A percentile compares a stretch with the other conserved stretches of the same genome.
phyloP scores from a whole-genome alignment of 495 filamentous ascomycete species.

The Tricharina praecox region DNA sequence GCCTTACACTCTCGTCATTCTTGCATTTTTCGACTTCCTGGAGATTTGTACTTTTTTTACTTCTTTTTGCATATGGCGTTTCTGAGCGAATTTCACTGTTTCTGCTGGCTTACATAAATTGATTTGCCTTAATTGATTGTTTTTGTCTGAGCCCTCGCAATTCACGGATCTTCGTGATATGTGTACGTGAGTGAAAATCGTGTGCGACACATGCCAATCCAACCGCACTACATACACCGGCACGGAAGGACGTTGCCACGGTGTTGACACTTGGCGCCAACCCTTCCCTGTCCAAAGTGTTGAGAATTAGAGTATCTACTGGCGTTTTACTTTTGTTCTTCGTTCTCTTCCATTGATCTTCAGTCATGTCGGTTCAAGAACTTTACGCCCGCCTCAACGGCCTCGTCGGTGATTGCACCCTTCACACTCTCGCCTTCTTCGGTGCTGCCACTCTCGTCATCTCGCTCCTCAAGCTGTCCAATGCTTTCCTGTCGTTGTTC shows the following conservation, averaged over 20 bases:
- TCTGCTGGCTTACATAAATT: constrained; percentile 2
- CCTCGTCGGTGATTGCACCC: neutral
- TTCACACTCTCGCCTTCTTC: constrained; percentile 14
- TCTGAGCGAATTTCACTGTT: neutral
- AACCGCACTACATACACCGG: too few species aligned
- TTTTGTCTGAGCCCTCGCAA: neutral
- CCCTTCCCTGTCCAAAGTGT: too few species aligned
- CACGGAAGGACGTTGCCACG: too few species aligned
- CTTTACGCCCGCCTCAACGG: neutral
- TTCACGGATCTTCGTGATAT: too few species aligned
- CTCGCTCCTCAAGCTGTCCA: constrained; percentile 12
- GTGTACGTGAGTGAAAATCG: too few species aligned
- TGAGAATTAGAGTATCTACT: too few species aligned
- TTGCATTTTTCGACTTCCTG: neutral
- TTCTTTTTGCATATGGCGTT: too few species aligned
- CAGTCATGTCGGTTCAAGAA: neutral
- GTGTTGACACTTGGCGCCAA: too few species aligned
- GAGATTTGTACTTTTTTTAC: neutral
- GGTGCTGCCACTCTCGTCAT: constrained; percentile 17
- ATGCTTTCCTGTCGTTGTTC: constrained; percentile 49
- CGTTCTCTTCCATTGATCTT: neutral
- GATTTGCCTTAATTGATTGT: neutral
- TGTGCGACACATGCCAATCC: too few species aligned
- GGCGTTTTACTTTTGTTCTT: too few species aligned
- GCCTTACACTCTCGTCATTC: neutral